A percentile compares a stretch with the other conserved stretches of the same genome.
phyloP scores from a whole-genome alignment of 2,329 filamentous ascomycete species.

The Colletotrichum musae region DNA sequence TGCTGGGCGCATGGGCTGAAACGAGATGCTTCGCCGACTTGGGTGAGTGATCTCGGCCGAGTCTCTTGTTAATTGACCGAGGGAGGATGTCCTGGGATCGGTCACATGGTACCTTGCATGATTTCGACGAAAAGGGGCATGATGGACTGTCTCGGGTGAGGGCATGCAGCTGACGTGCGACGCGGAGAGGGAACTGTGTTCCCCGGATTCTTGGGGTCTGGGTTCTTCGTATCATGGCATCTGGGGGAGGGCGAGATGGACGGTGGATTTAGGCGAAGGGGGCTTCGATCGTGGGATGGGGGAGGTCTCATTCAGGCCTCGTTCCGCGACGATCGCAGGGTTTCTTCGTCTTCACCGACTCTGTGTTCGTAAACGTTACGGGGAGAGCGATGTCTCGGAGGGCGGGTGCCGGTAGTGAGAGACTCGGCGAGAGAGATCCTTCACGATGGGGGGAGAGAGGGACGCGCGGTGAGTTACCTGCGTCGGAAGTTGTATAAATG shows the following conservation, averaged over 20 bases:
- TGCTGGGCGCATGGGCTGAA: conserved; percentile 2
- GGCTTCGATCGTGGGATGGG: too few relatives aligned
- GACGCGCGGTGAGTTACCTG: too few relatives aligned
- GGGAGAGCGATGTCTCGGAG: too few relatives aligned
- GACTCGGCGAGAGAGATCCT: too few relatives aligned
- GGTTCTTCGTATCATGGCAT: neutral
- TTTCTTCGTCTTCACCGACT: too few relatives aligned
- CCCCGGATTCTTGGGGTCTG: neutral
- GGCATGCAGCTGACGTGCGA: conserved; percentile 22
- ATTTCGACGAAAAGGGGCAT: conserved; percentile 3
- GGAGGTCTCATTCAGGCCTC: too few relatives aligned
- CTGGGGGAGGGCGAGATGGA: neutral
- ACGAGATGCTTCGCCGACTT: neutral
- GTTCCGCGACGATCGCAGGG: too few relatives aligned
- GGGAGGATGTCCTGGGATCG: neutral
- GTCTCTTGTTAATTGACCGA: neutral
- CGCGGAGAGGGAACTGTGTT: neutral
- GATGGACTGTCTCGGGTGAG: conserved; percentile 15
- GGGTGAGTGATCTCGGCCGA: neutral
- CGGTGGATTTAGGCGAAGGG: neutral
- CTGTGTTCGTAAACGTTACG: too few relatives aligned
- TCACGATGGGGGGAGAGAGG: too few relatives aligned
- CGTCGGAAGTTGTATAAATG: too few relatives aligned
- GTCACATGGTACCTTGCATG: conserved; percentile 24
- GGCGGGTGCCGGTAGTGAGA: too few relatives aligned